phyloP scores from a whole-genome alignment of 73 alveolate species.

The Tetrahymena thermophila region DNA sequence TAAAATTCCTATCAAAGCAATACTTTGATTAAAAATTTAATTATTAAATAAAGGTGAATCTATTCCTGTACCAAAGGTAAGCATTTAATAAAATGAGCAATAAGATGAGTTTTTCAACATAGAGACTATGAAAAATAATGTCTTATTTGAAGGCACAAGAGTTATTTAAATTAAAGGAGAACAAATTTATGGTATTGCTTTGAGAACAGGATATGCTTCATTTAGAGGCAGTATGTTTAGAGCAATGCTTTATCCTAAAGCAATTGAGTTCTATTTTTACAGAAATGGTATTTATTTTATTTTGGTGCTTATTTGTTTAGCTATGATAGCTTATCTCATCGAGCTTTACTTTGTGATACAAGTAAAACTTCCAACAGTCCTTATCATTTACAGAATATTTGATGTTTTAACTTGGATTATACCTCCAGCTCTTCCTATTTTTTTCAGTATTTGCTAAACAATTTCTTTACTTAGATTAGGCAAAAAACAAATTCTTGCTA shows the following conservation, averaged over 20 bases:
- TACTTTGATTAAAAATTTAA: neutral
- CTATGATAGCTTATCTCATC: neutral
- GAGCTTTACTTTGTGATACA: neutral
- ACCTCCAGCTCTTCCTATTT: conserved; percentile 8
- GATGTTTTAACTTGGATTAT: conserved; percentile 37
- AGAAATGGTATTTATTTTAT: conserved; percentile 20
- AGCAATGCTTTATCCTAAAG: conserved; percentile 31
- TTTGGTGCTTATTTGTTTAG: neutral
- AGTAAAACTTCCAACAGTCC: neutral
- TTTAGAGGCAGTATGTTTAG: conserved; percentile 37
- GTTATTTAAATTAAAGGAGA: conserved; percentile 9
- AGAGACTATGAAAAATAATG: conserved; percentile 1
- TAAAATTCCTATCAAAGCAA: too few species aligned
- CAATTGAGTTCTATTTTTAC: conserved; percentile 3
- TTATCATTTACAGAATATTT: conserved; percentile 11
- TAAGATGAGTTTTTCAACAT: neutral
- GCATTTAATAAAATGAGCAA: conserved; percentile 16
- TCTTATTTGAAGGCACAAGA: conserved; percentile 38
- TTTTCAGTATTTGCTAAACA: neutral
- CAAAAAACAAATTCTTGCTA: conserved; percentile 9
- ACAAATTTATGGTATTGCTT: conserved; percentile 18
- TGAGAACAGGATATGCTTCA: conserved; percentile 39
- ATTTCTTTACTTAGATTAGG: neutral
- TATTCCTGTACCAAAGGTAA: conserved; percentile 54
- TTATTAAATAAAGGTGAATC: conserved; percentile 39